A percentile compares a stretch with the other conserved stretches of the same genome.
These are phyloP conservation scores for Arabidopsis hybrid DNA, from an alignment of 441 rosid genomes.

Conservation along the genomic window DNA sequence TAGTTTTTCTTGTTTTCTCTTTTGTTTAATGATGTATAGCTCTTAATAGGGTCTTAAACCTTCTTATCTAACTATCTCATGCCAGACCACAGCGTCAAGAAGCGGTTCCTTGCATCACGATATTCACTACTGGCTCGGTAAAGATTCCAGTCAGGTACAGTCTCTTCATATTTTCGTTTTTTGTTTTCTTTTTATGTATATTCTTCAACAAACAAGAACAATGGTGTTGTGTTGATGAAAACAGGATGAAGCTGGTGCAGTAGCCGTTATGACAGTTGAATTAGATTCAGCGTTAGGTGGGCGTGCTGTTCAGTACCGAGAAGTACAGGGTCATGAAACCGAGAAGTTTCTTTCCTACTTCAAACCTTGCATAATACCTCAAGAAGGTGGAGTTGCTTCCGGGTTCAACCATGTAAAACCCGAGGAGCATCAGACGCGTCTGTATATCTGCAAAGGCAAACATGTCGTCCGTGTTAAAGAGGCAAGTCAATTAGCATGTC, in stretches of 20 bases:
- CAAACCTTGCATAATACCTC: slow-evolving; percentile 97
- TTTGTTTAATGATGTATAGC: neutral
- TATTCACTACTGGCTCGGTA: slow-evolving; percentile 98
- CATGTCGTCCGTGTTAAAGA: slow-evolving; percentile 95
- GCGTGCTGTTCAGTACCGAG: slow-evolving; percentile 97
- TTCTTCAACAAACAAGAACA: neutral
- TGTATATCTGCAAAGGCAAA: slow-evolving; percentile 94
- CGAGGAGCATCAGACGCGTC: slow-evolving; percentile 78
- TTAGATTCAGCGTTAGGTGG: slow-evolving; percentile 98
- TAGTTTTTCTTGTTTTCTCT: slow-evolving; percentile 27
- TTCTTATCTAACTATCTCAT: slow-evolving; percentile 23
- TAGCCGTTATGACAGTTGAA: slow-evolving; percentile 89
- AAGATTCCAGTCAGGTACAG: slow-evolving; percentile 88
- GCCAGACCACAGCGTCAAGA: slow-evolving; percentile 84
- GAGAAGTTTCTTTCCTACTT: slow-evolving; percentile 96
- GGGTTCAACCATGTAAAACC: slow-evolving; percentile 88
- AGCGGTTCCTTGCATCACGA: slow-evolving; percentile 88
- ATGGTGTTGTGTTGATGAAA: slow-evolving; percentile 43
- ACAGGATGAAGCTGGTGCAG: slow-evolving; percentile 96
- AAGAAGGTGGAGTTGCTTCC: slow-evolving; percentile 93
- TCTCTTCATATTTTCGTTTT: neutral
- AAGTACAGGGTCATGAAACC: slow-evolving; percentile 96
- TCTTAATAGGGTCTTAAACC: neutral
- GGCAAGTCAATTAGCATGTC: slow-evolving; percentile 51
- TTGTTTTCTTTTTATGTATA: neutral